These are phyloP conservation scores for Yamadazyma buinensis DNA, from an alignment of 1,139 yeast species.

Conservation along the genomic window DNA sequence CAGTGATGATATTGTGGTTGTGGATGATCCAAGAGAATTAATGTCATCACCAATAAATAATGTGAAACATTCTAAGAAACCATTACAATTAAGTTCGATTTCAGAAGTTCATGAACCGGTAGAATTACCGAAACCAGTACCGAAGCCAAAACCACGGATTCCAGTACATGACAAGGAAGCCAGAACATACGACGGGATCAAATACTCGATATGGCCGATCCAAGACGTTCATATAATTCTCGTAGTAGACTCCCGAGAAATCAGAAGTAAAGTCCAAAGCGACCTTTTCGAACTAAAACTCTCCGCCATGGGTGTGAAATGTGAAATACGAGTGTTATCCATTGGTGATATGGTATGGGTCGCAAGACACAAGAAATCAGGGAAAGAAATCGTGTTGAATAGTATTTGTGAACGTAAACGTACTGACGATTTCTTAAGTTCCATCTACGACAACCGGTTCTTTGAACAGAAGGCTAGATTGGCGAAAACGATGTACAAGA, in stretches of 20 bases:
- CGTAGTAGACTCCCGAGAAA: constrained; percentile 79
- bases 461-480: constrained; percentile 81
- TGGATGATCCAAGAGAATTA: constrained; percentile 12
- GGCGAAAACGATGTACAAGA: constrained; percentile 60
- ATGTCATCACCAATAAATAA: constrained; percentile 9
- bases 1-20: constrained; percentile 7
- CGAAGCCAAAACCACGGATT: background rate
- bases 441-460: constrained; percentile 86
- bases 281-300: constrained; percentile 61
- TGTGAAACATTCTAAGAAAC: background rate
- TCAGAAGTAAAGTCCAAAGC: constrained; percentile 57
- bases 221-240: constrained; percentile 56
- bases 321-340: constrained; percentile 58
- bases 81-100: background rate
- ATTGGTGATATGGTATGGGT: constrained; percentile 92
- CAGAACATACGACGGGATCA: constrained; percentile 19
- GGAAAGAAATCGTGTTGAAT: constrained; percentile 67
- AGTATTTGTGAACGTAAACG: constrained; percentile 86
- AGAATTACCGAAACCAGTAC: background rate
- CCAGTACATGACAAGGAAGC: constrained; percentile 21
- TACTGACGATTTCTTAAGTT: constrained; percentile 75
- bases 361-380: constrained; percentile 59
- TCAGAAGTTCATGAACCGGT: background rate
- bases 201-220: constrained; percentile 37
- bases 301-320: constrained; percentile 42